Evolutionary conservation across 2,329 filamentous ascomycete genomes (phyloP).

Genomic region (Chaetomium strumarium): DNA sequence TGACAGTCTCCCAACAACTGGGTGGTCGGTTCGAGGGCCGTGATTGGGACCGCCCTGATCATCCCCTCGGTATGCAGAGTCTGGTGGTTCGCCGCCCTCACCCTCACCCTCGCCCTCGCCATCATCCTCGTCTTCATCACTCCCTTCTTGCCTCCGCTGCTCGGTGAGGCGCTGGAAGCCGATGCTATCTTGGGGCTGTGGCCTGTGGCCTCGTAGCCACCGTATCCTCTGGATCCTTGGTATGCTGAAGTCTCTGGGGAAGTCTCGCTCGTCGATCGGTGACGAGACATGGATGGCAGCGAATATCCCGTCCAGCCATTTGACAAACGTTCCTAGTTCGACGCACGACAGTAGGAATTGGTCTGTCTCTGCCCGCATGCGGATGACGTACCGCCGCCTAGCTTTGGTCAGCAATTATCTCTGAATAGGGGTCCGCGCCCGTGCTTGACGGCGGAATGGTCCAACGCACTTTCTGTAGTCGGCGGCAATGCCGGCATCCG

Average conservation of each 20-base stretch:
- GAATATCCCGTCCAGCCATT: conserved; percentile 63
- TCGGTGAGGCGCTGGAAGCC: conserved; percentile 23
- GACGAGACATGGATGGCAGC: conserved; percentile 68
- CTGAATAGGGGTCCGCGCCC: neutral
- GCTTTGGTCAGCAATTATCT: conserved; percentile 6
- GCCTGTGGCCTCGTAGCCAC: conserved; percentile 40
- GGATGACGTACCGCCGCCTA: conserved; percentile 59
- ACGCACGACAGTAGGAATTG: conserved; percentile 66
- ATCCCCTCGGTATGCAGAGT: conserved; percentile 19
- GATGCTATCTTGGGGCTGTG: conserved; percentile 24
- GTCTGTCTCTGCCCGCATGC: conserved; percentile 66
- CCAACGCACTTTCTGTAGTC: conserved; percentile 61
- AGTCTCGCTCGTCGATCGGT: conserved; percentile 64
- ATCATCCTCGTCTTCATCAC: conserved; percentile 13
- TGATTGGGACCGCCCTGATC: conserved; percentile 13
- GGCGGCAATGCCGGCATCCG: conserved; percentile 67
- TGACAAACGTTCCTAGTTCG: conserved; percentile 58
- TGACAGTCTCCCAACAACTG: conserved; percentile 36
- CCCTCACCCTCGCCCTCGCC: conserved; percentile 14
- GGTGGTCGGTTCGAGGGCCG: conserved; percentile 17
- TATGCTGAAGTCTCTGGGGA: conserved; percentile 56
- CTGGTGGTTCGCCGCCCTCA: conserved; percentile 13
- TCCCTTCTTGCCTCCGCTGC: conserved; percentile 14
- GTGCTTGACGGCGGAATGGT: neutral
- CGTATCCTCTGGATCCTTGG: conserved; percentile 50